phyloP scores from a whole-genome alignment of 331 rosid genomes.

The Pyrus hybrid region DNA sequence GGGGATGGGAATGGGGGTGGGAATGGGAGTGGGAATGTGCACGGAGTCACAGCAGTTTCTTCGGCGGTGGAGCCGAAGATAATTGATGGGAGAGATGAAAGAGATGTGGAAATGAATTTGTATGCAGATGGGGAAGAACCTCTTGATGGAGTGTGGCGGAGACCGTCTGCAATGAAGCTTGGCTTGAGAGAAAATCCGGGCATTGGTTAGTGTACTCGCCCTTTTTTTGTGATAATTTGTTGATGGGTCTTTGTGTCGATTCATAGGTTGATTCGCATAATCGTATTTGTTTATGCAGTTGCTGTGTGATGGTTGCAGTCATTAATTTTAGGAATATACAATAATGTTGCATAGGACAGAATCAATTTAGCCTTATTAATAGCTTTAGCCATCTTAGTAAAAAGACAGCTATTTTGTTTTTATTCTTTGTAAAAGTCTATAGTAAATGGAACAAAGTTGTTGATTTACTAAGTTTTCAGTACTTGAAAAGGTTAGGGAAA shows the following conservation, averaged over 20 bases:
- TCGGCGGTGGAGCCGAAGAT: constrained; percentile 33
- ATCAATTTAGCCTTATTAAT: too few relatives aligned
- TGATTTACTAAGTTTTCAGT: background rate
- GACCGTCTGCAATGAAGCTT: constrained; percentile 44
- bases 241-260: background rate
- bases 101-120: constrained; percentile 36
- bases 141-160: constrained; percentile 35
- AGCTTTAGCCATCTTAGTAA: background rate
- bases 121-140: constrained; percentile 37
- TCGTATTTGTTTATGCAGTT: background rate
- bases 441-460: background rate
- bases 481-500: background rate
- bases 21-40: constrained; percentile 23
- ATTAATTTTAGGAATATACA: background rate
- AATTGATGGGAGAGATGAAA: constrained; percentile 27
- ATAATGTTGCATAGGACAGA: background rate
- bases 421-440: background rate
- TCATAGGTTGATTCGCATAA: background rate
- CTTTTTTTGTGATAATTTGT: background rate
- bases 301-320: background rate
- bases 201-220: constrained; percentile 40
- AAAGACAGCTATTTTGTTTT: background rate
- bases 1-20: constrained; percentile 1
- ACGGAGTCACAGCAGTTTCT: constrained; percentile 27
- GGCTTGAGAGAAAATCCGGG: constrained; percentile 71